A percentile compares a stretch with the other conserved stretches of the same genome.
Conservation (phyloP, 148 eudicot species). For the Pharnaceum exiguum region DNA sequence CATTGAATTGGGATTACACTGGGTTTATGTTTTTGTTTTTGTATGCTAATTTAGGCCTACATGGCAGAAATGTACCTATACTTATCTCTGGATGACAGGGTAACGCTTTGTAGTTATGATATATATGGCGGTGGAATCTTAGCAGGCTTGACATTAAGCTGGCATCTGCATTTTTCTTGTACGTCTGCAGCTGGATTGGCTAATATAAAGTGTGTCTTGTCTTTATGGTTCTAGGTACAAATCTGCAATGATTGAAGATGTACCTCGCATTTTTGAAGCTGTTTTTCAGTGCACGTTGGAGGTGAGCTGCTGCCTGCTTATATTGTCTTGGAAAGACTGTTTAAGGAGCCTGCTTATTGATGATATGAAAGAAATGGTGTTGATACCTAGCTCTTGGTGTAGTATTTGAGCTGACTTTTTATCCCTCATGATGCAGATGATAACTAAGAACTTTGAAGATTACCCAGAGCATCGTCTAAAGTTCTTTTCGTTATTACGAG, state of each 20-base stretch:
- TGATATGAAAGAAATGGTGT: too few relatives aligned
- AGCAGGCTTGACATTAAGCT: background rate
- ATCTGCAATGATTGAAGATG: constrained; percentile 86
- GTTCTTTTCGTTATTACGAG: constrained; percentile 91
- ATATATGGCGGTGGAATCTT: background rate
- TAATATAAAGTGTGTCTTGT: background rate
- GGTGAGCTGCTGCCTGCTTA: constrained; percentile 35
- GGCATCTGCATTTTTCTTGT: background rate
- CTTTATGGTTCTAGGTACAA: constrained; percentile 48
- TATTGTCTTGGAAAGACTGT: too few relatives aligned
- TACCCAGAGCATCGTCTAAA: constrained; percentile 98
- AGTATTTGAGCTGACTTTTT: constrained; percentile 7
- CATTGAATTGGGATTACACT: too few relatives aligned
- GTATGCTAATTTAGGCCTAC: too few relatives aligned
- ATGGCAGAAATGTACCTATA: background rate
- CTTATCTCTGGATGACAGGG: background rate
- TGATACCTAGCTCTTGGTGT: background rate
- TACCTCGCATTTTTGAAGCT: constrained; percentile 93
- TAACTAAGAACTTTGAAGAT: constrained; percentile 97
- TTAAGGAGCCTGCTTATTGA: too few relatives aligned
- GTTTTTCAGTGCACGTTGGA: constrained; percentile 94
- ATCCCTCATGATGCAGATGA: constrained; percentile 56
- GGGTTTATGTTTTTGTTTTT: too few relatives aligned
- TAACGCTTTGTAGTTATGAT: background rate
- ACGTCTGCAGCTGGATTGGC: background rate